A percentile compares a stretch with the other conserved stretches of the same genome.
phyloP scores from a whole-genome alignment of 1,139 yeast species.

The Blastobotrys aristatus region DNA sequence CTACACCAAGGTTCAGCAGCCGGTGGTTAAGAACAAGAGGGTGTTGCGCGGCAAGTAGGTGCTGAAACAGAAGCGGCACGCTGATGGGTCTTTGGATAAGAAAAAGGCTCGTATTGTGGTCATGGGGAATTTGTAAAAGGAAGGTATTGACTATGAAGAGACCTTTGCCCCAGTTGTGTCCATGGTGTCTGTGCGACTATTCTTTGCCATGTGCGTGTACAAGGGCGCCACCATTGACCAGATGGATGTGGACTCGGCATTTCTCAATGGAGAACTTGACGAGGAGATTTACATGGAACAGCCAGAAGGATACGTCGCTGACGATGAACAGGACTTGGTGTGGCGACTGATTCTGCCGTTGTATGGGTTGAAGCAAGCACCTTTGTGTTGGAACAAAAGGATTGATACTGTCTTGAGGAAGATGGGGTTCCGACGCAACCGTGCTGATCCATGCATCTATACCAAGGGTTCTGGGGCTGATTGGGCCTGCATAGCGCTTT shows the following conservation, averaged over 20 bases:
- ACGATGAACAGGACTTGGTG: constrained; percentile 14
- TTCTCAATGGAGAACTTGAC: constrained; percentile 20
- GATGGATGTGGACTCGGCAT: constrained; percentile 3
- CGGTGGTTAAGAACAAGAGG: no score
- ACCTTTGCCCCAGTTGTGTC: no score
- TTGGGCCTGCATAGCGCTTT: neutral
- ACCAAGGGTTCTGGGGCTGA: neutral
- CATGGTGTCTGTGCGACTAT: neutral
- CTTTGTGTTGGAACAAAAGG: constrained; percentile 16
- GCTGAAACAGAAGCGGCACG: no score
- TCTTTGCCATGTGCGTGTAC: neutral
- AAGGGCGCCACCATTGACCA: neutral
- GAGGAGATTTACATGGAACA: constrained; percentile 23
- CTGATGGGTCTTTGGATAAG: no score
- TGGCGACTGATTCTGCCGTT: constrained; percentile 21
- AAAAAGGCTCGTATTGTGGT: no score
- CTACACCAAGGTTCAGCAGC: no score
- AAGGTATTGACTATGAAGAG: no score
- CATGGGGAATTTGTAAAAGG: neutral
- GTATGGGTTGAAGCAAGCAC: constrained; percentile 28
- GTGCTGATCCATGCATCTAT: neutral
- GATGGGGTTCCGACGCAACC: neutral
- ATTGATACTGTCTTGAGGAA: neutral
- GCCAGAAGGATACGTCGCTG: constrained; percentile 20
- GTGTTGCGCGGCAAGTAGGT: no score